These are phyloP conservation scores for Leucocoprinus leucothites DNA, from an alignment of 768 basidiomycete genomes.

Conservation along the genomic window DNA sequence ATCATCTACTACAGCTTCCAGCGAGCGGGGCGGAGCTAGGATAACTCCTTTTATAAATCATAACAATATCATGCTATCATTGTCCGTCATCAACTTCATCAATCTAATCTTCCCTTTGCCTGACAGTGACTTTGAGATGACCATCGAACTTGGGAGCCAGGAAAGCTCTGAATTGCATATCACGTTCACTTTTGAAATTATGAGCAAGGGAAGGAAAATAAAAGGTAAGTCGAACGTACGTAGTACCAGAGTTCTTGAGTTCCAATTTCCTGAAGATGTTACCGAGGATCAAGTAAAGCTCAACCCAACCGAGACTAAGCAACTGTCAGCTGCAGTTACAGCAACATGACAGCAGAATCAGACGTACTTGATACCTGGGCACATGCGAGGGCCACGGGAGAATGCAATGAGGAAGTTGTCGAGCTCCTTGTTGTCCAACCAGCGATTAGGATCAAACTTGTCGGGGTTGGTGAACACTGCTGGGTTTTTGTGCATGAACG, in stretches of 20 bases:
- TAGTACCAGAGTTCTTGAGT: background rate
- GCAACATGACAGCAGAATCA: background rate
- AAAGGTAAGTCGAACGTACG: background rate
- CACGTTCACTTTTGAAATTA: background rate
- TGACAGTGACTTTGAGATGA: background rate
- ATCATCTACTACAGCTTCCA: too few species aligned
- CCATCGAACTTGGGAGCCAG: background rate
- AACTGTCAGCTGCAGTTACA: background rate
- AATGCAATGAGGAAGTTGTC: slow-evolving; percentile 41
- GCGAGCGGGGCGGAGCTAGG: too few species aligned
- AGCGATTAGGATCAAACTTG: slow-evolving; percentile 39
- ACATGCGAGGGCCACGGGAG: slow-evolving; percentile 42
- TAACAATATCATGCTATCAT: background rate
- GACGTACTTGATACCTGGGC: slow-evolving; percentile 37
- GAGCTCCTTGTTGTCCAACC: slow-evolving; percentile 33
- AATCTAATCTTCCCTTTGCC: background rate
- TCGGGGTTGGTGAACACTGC: slow-evolving; percentile 38
- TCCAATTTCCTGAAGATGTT: slow-evolving; percentile 5
- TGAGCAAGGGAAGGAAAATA: background rate
- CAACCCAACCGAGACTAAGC: background rate
- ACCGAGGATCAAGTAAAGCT: slow-evolving; percentile 2
- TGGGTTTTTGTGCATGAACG: slow-evolving; percentile 35
- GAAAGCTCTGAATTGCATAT: background rate
- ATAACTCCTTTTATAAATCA: too few species aligned
- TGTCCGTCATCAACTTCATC: background rate